Conservation (phyloP, 108 stramenopile species). For the Tribonema minus region DNA sequence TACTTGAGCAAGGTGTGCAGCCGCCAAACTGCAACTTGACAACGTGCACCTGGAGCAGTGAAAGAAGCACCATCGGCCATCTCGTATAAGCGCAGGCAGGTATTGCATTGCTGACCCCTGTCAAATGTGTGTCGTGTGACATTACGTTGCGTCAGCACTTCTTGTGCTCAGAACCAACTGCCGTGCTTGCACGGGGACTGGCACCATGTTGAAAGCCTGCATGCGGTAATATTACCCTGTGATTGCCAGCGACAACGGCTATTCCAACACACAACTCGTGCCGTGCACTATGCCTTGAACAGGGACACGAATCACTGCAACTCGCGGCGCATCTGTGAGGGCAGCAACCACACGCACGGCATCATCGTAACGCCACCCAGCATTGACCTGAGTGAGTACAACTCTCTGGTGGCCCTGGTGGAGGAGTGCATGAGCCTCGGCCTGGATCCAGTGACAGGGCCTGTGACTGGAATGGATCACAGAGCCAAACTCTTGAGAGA, state of each 20-base stretch:
- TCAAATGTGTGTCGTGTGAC: neutral
- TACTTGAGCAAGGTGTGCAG: too few species aligned
- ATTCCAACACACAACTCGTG: too few species aligned
- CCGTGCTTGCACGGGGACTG: too few species aligned
- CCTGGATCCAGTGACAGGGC: slow-evolving; percentile 27
- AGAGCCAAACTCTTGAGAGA: slow-evolving; percentile 6
- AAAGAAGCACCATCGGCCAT: neutral
- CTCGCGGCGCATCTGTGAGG: slow-evolving; percentile 14
- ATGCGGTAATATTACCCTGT: too few species aligned
- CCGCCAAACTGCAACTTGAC: neutral
- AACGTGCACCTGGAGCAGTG: neutral
- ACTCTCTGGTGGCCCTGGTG: neutral
- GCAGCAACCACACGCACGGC: slow-evolving; percentile 36
- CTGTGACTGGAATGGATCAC: slow-evolving; percentile 31
- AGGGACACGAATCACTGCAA: slow-evolving; percentile 22
- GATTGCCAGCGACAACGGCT: too few species aligned
- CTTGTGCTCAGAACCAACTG: neutral
- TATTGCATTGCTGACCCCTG: neutral
- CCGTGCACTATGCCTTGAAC: neutral
- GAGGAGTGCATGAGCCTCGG: slow-evolving; percentile 30
- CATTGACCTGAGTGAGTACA: slow-evolving; percentile 14
- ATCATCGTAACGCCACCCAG: slow-evolving; percentile 1
- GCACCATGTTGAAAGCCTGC: too few species aligned
- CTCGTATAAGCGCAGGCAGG: neutral
- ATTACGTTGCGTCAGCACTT: neutral